These are phyloP conservation scores for Cyclotella distinguenda DNA, from an alignment of 108 stramenopile genomes.

Conservation along the genomic window DNA sequence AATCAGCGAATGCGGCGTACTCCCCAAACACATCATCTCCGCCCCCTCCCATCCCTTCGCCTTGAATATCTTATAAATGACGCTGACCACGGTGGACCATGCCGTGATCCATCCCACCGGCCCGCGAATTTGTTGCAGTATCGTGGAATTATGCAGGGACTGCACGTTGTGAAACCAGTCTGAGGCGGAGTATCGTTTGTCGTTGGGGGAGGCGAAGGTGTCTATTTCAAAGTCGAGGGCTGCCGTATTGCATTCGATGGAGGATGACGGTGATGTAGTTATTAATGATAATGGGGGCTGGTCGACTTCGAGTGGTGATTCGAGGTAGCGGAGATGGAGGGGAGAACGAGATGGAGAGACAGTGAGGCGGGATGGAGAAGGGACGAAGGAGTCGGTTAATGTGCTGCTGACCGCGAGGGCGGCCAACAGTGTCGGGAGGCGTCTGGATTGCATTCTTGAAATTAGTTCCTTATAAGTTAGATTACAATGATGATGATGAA, in stretches of 20 bases:
- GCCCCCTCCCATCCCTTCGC: slow-evolving; percentile 24
- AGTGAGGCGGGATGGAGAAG: too few relatives aligned
- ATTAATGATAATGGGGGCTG: background rate
- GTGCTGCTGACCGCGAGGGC: too few relatives aligned
- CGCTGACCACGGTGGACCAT: slow-evolving; percentile 47
- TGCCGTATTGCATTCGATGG: slow-evolving; percentile 24
- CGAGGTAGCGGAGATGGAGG: background rate
- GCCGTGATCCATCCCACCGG: slow-evolving; percentile 46
- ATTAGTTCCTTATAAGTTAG: too few relatives aligned
- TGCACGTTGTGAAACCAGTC: slow-evolving; percentile 78
- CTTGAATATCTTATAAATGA: slow-evolving; percentile 29
- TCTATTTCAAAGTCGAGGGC: slow-evolving; percentile 35
- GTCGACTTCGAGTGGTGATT: background rate
- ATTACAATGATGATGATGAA: too few relatives aligned
- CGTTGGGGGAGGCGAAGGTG: slow-evolving; percentile 39
- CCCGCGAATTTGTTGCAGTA: slow-evolving; percentile 52
- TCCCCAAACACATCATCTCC: slow-evolving; percentile 45
- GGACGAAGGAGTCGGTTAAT: too few relatives aligned
- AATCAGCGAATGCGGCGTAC: slow-evolving; percentile 67
- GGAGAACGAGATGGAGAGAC: too few relatives aligned
- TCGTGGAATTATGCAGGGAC: slow-evolving; percentile 55
- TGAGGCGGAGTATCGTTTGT: slow-evolving; percentile 55
- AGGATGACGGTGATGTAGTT: background rate
- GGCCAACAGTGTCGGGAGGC: too few relatives aligned
- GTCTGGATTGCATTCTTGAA: too few relatives aligned